Evolutionary conservation across 1,284 basidiomycete species (phyloP), one percentile per base, ranked within the genome.

Genomic region (Phlebopus sp.): DNA sequence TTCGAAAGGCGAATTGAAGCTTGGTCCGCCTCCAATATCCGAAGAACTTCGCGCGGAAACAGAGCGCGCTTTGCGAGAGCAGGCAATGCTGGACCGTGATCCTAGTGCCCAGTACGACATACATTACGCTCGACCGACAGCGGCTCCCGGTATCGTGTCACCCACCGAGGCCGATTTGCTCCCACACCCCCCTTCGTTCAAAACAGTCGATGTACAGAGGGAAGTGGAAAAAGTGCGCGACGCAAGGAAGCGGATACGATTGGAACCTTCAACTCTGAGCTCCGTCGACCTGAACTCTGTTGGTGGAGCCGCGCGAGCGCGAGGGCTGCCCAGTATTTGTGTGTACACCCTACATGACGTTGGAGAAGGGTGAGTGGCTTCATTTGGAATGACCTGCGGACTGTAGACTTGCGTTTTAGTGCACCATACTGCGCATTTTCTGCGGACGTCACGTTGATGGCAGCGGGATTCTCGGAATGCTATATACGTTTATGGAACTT

Each of bases 401-500:
- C 52, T 48, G 41, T 49, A 39, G 40, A 55, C 32, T 29, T 19
- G 47, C 37, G n/a, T 46, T 49, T 23, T 59, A 96, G 93, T 19
- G 78, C 89, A 13, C 91, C 94, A 2, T 93, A 90, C 57, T 86
- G 84, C 47, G 83, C 86, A 13, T 97, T 99, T 62, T 98, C 96
- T 14, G 79, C 81, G 42, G 97, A 99, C 67, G 87, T 87, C 1
- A 90, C 93, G 5, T 69, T 99, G n/a, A 85, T 99, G 81, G 97
- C 96, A 1, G 92, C 90, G 23, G 97, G 97, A 1, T 98, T 97
- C 61, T 81, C 92, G 31, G 96, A 99, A 69, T 97, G 95, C 60
- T 96, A 93, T 59, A 88, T 99, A 51, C 81, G 95, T 47, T 58
- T 99, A 49, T 99, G 97, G 96, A 97, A 84, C 63, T 70, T 98